These are phyloP conservation scores for Phytopythium vexans DNA, from an alignment of 352 stramenopile species.

Conservation along the genomic window DNA sequence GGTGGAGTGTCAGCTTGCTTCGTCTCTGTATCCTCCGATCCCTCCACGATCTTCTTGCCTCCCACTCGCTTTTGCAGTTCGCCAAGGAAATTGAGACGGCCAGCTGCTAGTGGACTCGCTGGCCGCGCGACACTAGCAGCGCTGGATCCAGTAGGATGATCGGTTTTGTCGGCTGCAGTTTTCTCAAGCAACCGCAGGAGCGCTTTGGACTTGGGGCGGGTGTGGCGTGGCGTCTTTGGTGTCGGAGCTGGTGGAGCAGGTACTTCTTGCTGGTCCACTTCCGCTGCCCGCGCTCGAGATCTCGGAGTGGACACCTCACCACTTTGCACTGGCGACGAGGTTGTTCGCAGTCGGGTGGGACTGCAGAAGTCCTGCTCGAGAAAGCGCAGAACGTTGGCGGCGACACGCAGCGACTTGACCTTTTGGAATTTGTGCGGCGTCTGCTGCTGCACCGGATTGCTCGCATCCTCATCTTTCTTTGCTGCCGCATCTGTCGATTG, in stretches of 20 bases:
- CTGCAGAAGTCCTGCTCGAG: slow-evolving; percentile 76
- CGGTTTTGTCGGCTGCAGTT: slow-evolving; percentile 6
- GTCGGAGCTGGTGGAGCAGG: background rate
- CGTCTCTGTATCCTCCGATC: background rate
- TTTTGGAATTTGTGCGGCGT: slow-evolving; percentile 22
- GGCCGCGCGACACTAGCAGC: background rate
- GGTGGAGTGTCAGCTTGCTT: background rate
- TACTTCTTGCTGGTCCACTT: background rate
- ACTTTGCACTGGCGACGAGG: background rate
- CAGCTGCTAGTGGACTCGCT: slow-evolving; percentile 16
- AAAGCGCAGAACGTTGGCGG: slow-evolving; percentile 55
- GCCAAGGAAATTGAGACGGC: slow-evolving; percentile 26
- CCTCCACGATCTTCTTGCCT: background rate
- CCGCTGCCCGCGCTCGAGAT: slow-evolving; percentile 5
- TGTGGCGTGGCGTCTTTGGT: slow-evolving; percentile 2
- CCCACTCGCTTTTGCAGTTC: slow-evolving; percentile 37
- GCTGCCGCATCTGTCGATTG: background rate
- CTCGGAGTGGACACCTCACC: slow-evolving; percentile 5
- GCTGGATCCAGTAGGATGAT: background rate
- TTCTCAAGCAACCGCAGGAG: slow-evolving; percentile 43
- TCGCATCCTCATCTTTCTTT: background rate
- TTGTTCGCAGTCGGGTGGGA: slow-evolving; percentile 19
- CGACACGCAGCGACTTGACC: slow-evolving; percentile 60
- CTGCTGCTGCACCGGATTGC: background rate
- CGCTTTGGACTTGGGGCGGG: slow-evolving; percentile 47